Conservation (phyloP, 805 yeast species). For the Starmerella bombicola region DNA sequence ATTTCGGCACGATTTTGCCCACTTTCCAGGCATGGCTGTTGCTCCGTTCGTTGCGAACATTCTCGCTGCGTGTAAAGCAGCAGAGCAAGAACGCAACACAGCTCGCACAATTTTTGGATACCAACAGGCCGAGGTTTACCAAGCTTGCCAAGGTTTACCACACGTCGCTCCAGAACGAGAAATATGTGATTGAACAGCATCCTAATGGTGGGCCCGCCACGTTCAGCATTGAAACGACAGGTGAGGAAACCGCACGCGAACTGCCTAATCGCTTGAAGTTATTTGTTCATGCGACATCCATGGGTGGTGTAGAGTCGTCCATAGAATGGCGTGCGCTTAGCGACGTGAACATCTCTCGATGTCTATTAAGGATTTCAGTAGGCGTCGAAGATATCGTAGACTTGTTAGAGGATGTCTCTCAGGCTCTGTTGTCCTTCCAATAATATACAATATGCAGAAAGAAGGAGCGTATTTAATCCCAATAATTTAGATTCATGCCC, state of each 20-base stretch:
- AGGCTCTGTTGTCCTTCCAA: slow-evolving; percentile 42
- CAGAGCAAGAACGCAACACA: slow-evolving; percentile 53
- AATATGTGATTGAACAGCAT: slow-evolving; percentile 60
- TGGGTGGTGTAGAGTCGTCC: slow-evolving; percentile 80
- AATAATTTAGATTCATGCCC: no score
- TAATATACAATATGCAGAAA: no score
- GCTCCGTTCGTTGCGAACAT: slow-evolving; percentile 80
- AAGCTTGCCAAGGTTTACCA: slow-evolving; percentile 72
- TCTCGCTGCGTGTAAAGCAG: slow-evolving; percentile 65
- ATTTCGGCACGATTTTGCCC: slow-evolving; percentile 79
- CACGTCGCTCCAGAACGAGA: slow-evolving; percentile 52
- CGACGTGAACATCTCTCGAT: slow-evolving; percentile 67
- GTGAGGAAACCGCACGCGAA: slow-evolving; percentile 58
- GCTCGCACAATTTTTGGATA: slow-evolving; percentile 51
- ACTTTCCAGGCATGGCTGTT: slow-evolving; percentile 89
- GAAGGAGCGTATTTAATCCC: no score
- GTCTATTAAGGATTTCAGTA: slow-evolving; percentile 67
- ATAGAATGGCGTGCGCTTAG: slow-evolving; percentile 80
- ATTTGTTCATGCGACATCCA: slow-evolving; percentile 78
- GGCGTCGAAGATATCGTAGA: slow-evolving; percentile 81
- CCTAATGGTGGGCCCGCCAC: slow-evolving; percentile 86
- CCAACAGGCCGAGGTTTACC: slow-evolving; percentile 30
- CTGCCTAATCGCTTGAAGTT: slow-evolving; percentile 63
- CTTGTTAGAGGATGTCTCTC: slow-evolving; percentile 54
- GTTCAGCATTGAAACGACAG: slow-evolving; percentile 74